Evolutionary conservation across 805 yeast species (phyloP), one percentile per base, ranked within the genome.

Genomic region (Cyberlindnera xylosilytica): DNA sequence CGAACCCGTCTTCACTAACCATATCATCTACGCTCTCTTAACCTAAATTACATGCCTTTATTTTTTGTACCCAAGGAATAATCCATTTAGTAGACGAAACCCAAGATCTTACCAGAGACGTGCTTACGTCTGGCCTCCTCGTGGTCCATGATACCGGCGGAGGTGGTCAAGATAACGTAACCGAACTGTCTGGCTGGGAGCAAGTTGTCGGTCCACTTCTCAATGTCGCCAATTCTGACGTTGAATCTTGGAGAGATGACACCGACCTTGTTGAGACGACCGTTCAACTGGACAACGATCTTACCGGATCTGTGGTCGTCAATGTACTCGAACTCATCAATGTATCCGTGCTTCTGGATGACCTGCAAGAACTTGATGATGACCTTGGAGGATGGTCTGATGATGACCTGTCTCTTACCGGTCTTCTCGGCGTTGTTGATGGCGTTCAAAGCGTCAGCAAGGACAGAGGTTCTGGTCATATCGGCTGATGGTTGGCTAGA

Each of bases 101-200:
- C 98, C 69, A 90, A 85, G 75, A 90, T 86, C 83, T 90, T 90
- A 75, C 98, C 98, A 62, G 97, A 88, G 63, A 90, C 97, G 79
- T 90, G 97, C 87, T 90, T 91, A 83, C 97, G 86, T 84, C 96
- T 87, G 68, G 98, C 98, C 80, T 90, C 97, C 81, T 91, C 97
- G 81, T 90, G 98, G 83, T 91, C 97, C 96, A 90, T 89, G 66
- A 90, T 90, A 79, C 98, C 98, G 64, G 97, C 97, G 65, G 97
- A 91, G 64, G 98, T 90, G 76, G 98, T 91, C 72, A 90, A 82
- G 74, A 90, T 87, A 68, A 90, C 90, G 84, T 74, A 89, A 78
- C 98, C 98, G 68, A 90, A 91, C 78, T 90, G 98, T 85, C 98
- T 88, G 60, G 98, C 96, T 73, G 98, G 98, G 69, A 90, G 80